A percentile compares a stretch with the other conserved stretches of the same genome.
Evolutionary conservation across 179 eudicot genomes (phyloP).

Genomic region (Silene noctiflora): DNA sequence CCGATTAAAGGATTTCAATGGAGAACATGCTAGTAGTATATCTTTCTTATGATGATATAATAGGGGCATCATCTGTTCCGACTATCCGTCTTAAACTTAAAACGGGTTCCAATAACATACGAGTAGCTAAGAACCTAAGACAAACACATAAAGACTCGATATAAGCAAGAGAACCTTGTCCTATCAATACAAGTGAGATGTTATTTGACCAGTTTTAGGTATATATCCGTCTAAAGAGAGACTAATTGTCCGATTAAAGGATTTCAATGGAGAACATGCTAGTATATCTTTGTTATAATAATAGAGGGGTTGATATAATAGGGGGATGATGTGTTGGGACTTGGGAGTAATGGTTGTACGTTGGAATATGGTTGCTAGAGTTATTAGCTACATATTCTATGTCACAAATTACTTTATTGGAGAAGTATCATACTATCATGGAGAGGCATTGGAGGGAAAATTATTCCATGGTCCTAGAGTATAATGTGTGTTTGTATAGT

Average conservation of each 20-base stretch:
- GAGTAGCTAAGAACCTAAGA: no score
- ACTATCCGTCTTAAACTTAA: no score
- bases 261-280: no score
- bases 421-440: slow-evolving; percentile 16
- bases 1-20: no score
- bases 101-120: no score
- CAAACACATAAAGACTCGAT: no score
- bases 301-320: slow-evolving; percentile 6
- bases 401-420: neutral
- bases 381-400: neutral
- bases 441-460: neutral
- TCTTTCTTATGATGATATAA: neutral
- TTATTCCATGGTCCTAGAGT: slow-evolving; percentile 14
- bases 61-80: slow-evolving; percentile 18
- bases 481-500: neutral
- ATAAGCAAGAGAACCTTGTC: no score
- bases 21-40: neutral
- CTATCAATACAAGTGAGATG: no score
- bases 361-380: slow-evolving; percentile 16
- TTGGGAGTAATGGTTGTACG: slow-evolving; percentile 20
- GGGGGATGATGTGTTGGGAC: slow-evolving; percentile 20
- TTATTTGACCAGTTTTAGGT: no score
- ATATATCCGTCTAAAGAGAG: no score
- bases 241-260: no score
- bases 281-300: neutral